Evolutionary conservation across 176 grass and related monocot species (phyloP).

Genomic region (Luzula sylvatica): DNA sequence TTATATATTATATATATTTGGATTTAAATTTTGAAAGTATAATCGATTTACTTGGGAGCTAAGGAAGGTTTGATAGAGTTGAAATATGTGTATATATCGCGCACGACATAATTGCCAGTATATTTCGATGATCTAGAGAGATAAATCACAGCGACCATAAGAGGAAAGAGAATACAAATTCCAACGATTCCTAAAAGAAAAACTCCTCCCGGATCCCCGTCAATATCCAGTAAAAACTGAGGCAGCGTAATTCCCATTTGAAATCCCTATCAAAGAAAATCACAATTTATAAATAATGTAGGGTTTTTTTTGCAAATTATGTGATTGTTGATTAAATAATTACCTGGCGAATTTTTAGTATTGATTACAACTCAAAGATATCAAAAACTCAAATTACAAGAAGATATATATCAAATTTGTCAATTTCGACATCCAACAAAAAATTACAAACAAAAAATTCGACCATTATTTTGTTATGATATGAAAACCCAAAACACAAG

Average conservation of each 20-base stretch:
- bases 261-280: slow-evolving; percentile 76
- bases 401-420: too few species aligned
- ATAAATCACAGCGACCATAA: slow-evolving; percentile 99
- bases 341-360: too few species aligned
- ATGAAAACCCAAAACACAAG: too few species aligned
- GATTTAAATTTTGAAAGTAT: background rate
- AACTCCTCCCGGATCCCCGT: slow-evolving; percentile 91
- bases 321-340: too few species aligned
- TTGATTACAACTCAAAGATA: too few species aligned
- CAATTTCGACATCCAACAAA: too few species aligned
- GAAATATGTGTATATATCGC: slow-evolving; percentile 95
- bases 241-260: slow-evolving; percentile 99
- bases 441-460: too few species aligned
- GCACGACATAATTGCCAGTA: slow-evolving; percentile 99
- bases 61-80: slow-evolving; percentile 99
- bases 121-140: slow-evolving; percentile 98
- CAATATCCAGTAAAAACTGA: slow-evolving; percentile 86
- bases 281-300: too few species aligned
- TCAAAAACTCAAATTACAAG: too few species aligned
- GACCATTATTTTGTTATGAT: too few species aligned
- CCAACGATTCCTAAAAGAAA: slow-evolving; percentile 91
- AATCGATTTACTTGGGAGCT: slow-evolving; percentile 68
- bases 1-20: too few species aligned
- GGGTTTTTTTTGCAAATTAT: too few species aligned
- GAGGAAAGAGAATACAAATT: slow-evolving; percentile 83